Percentiles rank a stretch among this genome's conserved stretches.
Conservation (phyloP, 2,329 filamentous ascomycete genomes). For the Calonectria montana region DNA sequence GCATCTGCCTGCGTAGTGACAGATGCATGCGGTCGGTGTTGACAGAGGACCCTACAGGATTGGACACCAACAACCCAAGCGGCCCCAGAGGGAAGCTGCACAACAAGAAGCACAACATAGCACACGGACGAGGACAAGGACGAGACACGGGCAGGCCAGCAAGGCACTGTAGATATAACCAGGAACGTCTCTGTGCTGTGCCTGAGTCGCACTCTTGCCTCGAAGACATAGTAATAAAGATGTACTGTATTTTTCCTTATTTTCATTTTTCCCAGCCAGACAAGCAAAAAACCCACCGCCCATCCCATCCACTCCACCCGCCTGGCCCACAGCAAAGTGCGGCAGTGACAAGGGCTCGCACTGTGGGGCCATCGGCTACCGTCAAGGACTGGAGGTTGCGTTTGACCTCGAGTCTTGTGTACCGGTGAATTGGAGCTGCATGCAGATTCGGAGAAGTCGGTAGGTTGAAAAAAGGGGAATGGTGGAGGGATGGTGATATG, state of each 20-base stretch:
- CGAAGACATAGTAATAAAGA: not conserved
- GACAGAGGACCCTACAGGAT: slow-evolving; percentile 18
- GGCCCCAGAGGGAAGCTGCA: slow-evolving; percentile 33
- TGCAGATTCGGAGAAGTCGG: not conserved
- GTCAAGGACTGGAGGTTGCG: slow-evolving; percentile 8
- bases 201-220: not conserved
- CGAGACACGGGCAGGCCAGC: slow-evolving; percentile 15
- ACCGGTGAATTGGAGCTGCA: not conserved
- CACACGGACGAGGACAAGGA: slow-evolving; percentile 18
- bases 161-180: slow-evolving; percentile 3
- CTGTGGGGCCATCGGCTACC: slow-evolving; percentile 35
- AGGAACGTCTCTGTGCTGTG: not conserved
- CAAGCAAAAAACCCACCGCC: slow-evolving; percentile 25
- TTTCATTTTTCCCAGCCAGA: not conserved
- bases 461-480: not conserved
- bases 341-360: slow-evolving; percentile 31
- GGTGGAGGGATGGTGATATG: not conserved
- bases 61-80: slow-evolving; percentile 24
- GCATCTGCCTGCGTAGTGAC: slow-evolving; percentile 8
- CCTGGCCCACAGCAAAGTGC: slow-evolving; percentile 16
- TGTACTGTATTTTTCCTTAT: not conserved
- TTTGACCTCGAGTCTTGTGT: not conserved
- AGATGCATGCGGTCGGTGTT: slow-evolving; percentile 13
- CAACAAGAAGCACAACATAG: slow-evolving; percentile 42
- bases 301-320: slow-evolving; percentile 19